Conservation (phyloP, 257 asterid genomes). For the Rehmannia glutinosa region DNA sequence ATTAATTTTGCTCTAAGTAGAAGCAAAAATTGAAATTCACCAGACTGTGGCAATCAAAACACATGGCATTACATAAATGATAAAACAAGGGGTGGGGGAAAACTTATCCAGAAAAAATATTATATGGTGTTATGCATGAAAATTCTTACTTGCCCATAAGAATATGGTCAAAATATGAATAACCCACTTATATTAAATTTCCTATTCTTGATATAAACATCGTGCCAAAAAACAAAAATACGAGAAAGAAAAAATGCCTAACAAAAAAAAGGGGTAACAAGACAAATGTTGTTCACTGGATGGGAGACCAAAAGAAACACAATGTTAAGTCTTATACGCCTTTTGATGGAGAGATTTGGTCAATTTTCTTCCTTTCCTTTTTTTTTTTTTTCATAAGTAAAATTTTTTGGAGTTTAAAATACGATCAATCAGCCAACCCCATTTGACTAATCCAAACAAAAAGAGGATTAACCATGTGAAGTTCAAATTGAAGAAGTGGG, state of each 20-base stretch:
- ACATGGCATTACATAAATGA: not conserved
- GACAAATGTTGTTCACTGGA: conserved; percentile 31
- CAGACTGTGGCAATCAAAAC: not conserved
- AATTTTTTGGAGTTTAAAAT: not conserved
- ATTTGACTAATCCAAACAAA: conserved; percentile 25
- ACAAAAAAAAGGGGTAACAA: conserved; percentile 20
- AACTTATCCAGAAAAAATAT: not conserved
- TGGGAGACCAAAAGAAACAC: conserved; percentile 38
- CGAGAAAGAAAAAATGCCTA: not conserved
- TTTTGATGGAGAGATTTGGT: conserved; percentile 20
- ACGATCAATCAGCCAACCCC: conserved; percentile 26
- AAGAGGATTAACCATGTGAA: conserved; percentile 31
- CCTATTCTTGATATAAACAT: not conserved
- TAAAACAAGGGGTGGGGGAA: not conserved
- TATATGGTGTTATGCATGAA: not conserved
- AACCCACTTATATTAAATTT: not conserved
- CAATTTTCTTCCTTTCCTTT: not conserved
- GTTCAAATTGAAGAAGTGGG: conserved; percentile 2
- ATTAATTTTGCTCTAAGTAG: not conserved
- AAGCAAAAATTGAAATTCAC: too few relatives aligned
- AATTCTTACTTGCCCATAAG: not conserved
- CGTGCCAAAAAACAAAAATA: conserved; percentile 17
- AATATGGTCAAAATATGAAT: conserved; percentile 11
- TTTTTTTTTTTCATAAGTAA: not conserved
- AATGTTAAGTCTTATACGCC: conserved; percentile 18